A percentile compares a stretch with the other conserved stretches of the same genome.
phyloP scores from a whole-genome alignment of 768 basidiomycete species.

The Multifurca ochricompacta region DNA sequence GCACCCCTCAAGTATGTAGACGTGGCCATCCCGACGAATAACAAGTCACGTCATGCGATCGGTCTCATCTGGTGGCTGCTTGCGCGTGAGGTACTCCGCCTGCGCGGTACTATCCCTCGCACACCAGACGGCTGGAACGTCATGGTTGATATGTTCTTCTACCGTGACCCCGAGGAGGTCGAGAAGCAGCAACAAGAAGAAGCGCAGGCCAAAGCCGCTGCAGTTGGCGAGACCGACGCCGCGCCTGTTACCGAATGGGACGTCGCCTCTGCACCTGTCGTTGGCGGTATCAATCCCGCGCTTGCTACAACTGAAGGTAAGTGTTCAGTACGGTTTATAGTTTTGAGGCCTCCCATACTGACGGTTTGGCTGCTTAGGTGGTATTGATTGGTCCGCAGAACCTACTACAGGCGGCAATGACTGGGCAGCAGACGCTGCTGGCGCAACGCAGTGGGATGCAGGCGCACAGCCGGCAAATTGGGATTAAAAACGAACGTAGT shows the following conservation, averaged over 20 bases:
- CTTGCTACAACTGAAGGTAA: conserved; percentile 58
- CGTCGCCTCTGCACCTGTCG: conserved; percentile 54
- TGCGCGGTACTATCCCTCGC: conserved; percentile 89
- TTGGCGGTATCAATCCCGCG: conserved; percentile 70
- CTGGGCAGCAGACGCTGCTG: conserved; percentile 29
- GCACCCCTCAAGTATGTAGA: conserved; percentile 97
- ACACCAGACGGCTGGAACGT: conserved; percentile 92
- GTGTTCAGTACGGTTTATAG: conserved; percentile 23
- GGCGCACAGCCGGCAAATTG: conserved; percentile 13
- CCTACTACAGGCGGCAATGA: conserved; percentile 23
- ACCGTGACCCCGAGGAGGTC: conserved; percentile 98
- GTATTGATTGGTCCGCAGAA: conserved; percentile 32
- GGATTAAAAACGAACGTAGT: conserved; percentile 17
- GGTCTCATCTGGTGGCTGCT: conserved; percentile 98
- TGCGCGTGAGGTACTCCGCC: conserved; percentile 92
- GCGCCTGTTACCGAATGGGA: conserved; percentile 65
- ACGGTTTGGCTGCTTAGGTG: conserved; percentile 24
- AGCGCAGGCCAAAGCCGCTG: conserved; percentile 71
- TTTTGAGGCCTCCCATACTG: neutral
- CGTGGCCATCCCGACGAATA: conserved; percentile 97
- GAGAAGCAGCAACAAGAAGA: conserved; percentile 97
- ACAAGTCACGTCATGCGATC: conserved; percentile 96
- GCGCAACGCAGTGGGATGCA: conserved; percentile 15
- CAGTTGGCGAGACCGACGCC: conserved; percentile 50
- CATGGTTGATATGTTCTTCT: conserved; percentile 99